Percentiles rank a stretch among this genome's conserved stretches.
These are phyloP conservation scores for Hyaloscypha bicolor DNA, from an alignment of 495 filamentous ascomycete genomes.

Conservation along the genomic window DNA sequence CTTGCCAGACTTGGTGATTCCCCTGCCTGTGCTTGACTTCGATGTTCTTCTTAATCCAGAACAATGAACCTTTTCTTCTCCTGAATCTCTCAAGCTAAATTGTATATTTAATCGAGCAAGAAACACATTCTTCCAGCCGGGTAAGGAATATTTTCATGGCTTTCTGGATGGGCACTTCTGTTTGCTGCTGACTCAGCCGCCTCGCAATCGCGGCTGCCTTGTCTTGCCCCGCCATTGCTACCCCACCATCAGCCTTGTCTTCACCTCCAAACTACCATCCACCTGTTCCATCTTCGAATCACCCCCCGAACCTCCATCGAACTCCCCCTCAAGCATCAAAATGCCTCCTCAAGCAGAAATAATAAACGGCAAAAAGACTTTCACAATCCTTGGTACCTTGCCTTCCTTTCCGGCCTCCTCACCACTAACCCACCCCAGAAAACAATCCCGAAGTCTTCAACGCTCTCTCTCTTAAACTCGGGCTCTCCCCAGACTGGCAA, in stretches of 20 bases:
- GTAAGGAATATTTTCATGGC: too few relatives aligned
- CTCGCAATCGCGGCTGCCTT: slow-evolving; percentile 12
- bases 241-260: slow-evolving; percentile 8
- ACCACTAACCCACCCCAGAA: slow-evolving; percentile 18
- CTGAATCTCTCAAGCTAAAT: too few relatives aligned
- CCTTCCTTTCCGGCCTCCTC: not conserved
- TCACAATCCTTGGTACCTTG: slow-evolving; percentile 30
- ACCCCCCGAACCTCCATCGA: not conserved
- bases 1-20: too few relatives aligned
- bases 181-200: slow-evolving; percentile 16
- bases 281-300: not conserved
- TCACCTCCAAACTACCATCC: not conserved
- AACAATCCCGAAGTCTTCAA: slow-evolving; percentile 80
- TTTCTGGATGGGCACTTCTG: too few relatives aligned
- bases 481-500: slow-evolving; percentile 61
- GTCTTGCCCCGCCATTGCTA: not conserved
- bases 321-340: not conserved
- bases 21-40: too few relatives aligned
- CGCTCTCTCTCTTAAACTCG: slow-evolving; percentile 70
- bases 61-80: too few relatives aligned
- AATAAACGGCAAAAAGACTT: slow-evolving; percentile 31
- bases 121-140: too few relatives aligned
- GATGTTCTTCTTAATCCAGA: too few relatives aligned
- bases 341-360: slow-evolving; percentile 26
- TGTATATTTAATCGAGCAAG: too few relatives aligned